phyloP scores from a whole-genome alignment of 2,329 filamentous ascomycete genomes.

The Trichophyton rubrum region DNA sequence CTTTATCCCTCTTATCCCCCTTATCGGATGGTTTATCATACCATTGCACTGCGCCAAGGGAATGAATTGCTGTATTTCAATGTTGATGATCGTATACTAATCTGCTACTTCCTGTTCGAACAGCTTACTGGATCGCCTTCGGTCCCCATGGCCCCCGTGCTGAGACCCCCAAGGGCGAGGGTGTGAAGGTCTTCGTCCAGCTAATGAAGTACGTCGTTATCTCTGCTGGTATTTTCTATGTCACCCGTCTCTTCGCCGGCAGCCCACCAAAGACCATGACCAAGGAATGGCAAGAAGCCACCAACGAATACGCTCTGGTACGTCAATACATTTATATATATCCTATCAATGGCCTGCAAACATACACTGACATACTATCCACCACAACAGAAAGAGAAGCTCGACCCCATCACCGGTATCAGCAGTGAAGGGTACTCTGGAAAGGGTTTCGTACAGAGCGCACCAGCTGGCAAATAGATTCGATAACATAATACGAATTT shows the following conservation, averaged over 20 bases:
- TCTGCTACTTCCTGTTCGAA: constrained; percentile 10
- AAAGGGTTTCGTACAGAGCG: constrained; percentile 62
- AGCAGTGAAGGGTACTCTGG: constrained; percentile 66
- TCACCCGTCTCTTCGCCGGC: constrained; percentile 59
- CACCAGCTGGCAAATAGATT: constrained; percentile 20
- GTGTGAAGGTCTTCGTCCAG: constrained; percentile 63
- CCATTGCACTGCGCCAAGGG: background rate
- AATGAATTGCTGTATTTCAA: background rate
- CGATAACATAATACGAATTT: constrained; percentile 1
- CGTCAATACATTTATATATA: constrained; percentile 9
- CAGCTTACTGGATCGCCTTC: constrained; percentile 98
- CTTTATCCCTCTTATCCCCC: too few species aligned
- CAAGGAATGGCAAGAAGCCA: constrained; percentile 91
- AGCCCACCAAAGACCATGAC: constrained; percentile 75
- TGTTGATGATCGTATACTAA: background rate
- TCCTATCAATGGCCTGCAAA: constrained; percentile 9
- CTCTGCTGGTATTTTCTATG: constrained; percentile 58
- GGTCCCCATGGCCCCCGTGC: constrained; percentile 90
- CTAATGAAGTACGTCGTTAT: constrained; percentile 54
- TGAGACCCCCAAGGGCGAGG: constrained; percentile 69
- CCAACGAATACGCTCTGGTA: constrained; percentile 90
- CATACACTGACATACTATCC: background rate
- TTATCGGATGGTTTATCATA: background rate
- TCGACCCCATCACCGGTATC: constrained; percentile 78
- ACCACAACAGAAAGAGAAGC: constrained; percentile 55